Conservation (phyloP, 192 early-diverging fungal species). For the Globomyces pollinis-pini region DNA sequence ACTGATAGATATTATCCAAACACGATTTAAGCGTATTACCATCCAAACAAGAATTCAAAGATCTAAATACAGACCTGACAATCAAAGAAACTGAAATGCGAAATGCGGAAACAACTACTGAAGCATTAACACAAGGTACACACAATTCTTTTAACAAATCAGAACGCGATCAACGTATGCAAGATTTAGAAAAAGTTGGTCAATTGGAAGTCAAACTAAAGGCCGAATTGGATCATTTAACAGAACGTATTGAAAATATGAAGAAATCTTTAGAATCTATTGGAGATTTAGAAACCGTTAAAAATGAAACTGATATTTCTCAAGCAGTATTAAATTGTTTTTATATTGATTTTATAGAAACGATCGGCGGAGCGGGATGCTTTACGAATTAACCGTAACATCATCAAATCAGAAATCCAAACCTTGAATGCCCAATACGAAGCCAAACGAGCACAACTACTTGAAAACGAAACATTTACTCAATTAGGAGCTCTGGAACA, state of each 20-base stretch:
- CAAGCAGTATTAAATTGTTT: slow-evolving; percentile 14
- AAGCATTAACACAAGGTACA: slow-evolving; percentile 38
- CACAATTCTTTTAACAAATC: background rate
- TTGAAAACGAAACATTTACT: slow-evolving; percentile 51
- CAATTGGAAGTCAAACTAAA: slow-evolving; percentile 48
- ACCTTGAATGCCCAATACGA: slow-evolving; percentile 30
- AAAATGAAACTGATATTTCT: slow-evolving; percentile 24
- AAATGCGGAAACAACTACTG: slow-evolving; percentile 48
- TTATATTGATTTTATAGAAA: slow-evolving; percentile 21
- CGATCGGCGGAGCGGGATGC: slow-evolving; percentile 25
- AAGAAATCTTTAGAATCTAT: slow-evolving; percentile 27
- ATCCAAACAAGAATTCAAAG: slow-evolving; percentile 36
- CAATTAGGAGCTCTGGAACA: slow-evolving; percentile 46
- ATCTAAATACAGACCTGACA: slow-evolving; percentile 48
- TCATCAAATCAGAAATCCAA: slow-evolving; percentile 26
- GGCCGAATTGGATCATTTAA: slow-evolving; percentile 37
- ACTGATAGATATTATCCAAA: slow-evolving; percentile 17
- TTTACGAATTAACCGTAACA: slow-evolving; percentile 25
- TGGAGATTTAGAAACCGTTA: slow-evolving; percentile 37
- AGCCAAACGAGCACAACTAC: slow-evolving; percentile 35
- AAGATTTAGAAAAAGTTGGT: slow-evolving; percentile 51
- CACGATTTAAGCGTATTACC: slow-evolving; percentile 25
- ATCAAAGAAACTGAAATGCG: slow-evolving; percentile 57
- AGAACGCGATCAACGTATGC: slow-evolving; percentile 44
- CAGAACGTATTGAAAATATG: slow-evolving; percentile 26